Percentiles rank a stretch among this genome's conserved stretches.
Evolutionary conservation across 2,329 filamentous ascomycete genomes (phyloP).

Genomic region (Aspergillus awamori): DNA sequence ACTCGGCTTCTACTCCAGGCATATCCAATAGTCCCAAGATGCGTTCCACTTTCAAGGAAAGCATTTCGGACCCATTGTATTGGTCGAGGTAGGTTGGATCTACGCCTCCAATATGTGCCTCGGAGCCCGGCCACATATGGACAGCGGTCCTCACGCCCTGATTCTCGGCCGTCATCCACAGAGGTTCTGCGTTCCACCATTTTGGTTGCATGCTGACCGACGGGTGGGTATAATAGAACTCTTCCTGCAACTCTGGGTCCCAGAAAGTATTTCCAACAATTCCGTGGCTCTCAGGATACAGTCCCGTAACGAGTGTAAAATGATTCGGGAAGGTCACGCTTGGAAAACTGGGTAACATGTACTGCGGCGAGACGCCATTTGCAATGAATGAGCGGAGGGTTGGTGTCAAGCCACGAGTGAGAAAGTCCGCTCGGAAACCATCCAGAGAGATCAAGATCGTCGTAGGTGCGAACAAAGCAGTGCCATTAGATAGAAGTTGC

Average conservation of each 20-base stretch:
- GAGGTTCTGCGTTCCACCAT: slow-evolving; percentile 93
- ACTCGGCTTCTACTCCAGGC: slow-evolving; percentile 68
- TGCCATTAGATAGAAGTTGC: slow-evolving; percentile 70
- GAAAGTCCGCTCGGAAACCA: slow-evolving; percentile 92
- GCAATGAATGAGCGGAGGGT: slow-evolving; percentile 75
- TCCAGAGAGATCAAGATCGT: slow-evolving; percentile 93
- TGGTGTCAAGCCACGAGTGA: slow-evolving; percentile 81
- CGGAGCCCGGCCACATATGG: slow-evolving; percentile 98
- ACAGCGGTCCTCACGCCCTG: slow-evolving; percentile 78
- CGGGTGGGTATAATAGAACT: slow-evolving; percentile 87
- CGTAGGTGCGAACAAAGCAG: slow-evolving; percentile 83
- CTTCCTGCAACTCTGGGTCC: slow-evolving; percentile 74
- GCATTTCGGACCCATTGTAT: slow-evolving; percentile 75
- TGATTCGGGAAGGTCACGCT: slow-evolving; percentile 97
- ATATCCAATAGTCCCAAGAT: slow-evolving; percentile 83
- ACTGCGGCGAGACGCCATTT: slow-evolving; percentile 83
- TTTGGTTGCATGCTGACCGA: slow-evolving; percentile 75
- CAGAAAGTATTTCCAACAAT: slow-evolving; percentile 94
- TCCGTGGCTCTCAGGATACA: slow-evolving; percentile 91
- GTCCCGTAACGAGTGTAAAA: slow-evolving; percentile 86
- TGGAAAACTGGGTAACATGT: slow-evolving; percentile 93
- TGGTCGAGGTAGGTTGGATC: slow-evolving; percentile 82
- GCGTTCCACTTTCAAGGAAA: slow-evolving; percentile 75
- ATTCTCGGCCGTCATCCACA: slow-evolving; percentile 91
- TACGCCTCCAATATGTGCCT: slow-evolving; percentile 76